Conservation (phyloP, 2,329 filamentous ascomycete genomes). For the Coniochaeta sp. region DNA sequence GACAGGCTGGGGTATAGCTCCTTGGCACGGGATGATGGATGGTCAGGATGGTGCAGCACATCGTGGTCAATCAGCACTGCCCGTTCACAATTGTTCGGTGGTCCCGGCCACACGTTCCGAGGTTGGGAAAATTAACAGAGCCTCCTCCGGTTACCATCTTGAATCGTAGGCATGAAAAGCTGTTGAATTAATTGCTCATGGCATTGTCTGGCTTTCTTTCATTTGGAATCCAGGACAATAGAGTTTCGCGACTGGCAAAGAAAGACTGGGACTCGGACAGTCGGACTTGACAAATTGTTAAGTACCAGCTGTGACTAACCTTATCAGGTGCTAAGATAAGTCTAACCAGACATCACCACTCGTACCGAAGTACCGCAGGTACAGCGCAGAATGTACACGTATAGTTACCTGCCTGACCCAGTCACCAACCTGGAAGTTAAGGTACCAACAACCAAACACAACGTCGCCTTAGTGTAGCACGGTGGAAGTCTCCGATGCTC, state of each 20-base stretch:
- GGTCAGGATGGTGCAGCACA: neutral
- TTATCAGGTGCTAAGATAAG: slow-evolving; percentile 1
- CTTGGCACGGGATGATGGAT: neutral
- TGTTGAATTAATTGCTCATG: too few relatives aligned
- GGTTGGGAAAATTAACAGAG: too few relatives aligned
- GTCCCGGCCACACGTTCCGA: neutral
- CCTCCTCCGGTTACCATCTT: too few relatives aligned
- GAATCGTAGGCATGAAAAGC: neutral
- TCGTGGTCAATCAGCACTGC: neutral
- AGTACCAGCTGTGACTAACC: neutral
- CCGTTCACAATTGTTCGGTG: neutral
- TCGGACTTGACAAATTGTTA: neutral
- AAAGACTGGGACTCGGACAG: neutral
- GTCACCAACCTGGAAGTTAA: too few relatives aligned
- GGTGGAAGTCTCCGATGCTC: neutral
- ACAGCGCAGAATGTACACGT: too few relatives aligned
- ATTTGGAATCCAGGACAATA: neutral
- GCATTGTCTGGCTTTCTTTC: neutral
- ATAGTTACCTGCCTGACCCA: too few relatives aligned
- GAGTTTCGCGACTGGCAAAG: neutral
- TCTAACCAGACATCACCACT: neutral
- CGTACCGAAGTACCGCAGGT: too few relatives aligned
- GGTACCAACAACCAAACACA: too few relatives aligned
- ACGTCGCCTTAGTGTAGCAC: neutral
- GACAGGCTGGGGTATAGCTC: neutral